These are phyloP conservation scores for Plasmopara viticola DNA, from an alignment of 352 stramenopile genomes.

Conservation along the genomic window DNA sequence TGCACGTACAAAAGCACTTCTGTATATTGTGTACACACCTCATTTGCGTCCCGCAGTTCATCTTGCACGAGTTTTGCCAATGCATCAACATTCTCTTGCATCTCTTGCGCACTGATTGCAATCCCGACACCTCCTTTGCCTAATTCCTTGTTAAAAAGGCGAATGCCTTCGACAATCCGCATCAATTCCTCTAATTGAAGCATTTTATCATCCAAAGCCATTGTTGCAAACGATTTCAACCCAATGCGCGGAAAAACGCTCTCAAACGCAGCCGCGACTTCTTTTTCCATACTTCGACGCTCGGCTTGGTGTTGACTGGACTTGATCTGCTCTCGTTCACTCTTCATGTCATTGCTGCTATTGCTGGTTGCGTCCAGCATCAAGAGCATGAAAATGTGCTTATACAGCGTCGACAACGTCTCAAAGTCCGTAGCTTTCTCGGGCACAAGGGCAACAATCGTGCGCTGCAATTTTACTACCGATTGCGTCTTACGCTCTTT, in stretches of 20 bases:
- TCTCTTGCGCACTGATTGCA: slow-evolving; percentile 43
- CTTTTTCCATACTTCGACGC: slow-evolving; percentile 72
- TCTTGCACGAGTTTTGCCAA: slow-evolving; percentile 45
- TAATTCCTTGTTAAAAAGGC: slow-evolving; percentile 89
- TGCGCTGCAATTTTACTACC: slow-evolving; percentile 58
- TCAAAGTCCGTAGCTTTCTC: slow-evolving; percentile 85
- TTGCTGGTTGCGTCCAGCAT: slow-evolving; percentile 52
- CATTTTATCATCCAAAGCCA: slow-evolving; percentile 86
- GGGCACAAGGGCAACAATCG: slow-evolving; percentile 72
- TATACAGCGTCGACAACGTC: slow-evolving; percentile 87
- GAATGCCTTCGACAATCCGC: slow-evolving; percentile 90
- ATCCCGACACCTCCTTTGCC: slow-evolving; percentile 86
- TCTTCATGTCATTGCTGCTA: slow-evolving; percentile 14
- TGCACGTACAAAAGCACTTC: slow-evolving; percentile 74
- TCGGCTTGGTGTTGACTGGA: slow-evolving; percentile 36
- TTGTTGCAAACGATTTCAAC: slow-evolving; percentile 90
- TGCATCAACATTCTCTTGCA: slow-evolving; percentile 45
- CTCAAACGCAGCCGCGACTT: slow-evolving; percentile 88
- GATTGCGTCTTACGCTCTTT: slow-evolving; percentile 51
- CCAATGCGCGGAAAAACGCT: slow-evolving; percentile 93
- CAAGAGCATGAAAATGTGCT: slow-evolving; percentile 80
- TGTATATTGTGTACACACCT: slow-evolving; percentile 75
- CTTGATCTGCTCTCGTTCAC: slow-evolving; percentile 7
- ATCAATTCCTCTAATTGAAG: slow-evolving; percentile 88
- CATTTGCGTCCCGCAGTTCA: slow-evolving; percentile 59